Percentiles rank a stretch among this genome's conserved stretches.
Conservation (phyloP, 768 basidiomycete species). For the Pisolithus tinctorius region DNA sequence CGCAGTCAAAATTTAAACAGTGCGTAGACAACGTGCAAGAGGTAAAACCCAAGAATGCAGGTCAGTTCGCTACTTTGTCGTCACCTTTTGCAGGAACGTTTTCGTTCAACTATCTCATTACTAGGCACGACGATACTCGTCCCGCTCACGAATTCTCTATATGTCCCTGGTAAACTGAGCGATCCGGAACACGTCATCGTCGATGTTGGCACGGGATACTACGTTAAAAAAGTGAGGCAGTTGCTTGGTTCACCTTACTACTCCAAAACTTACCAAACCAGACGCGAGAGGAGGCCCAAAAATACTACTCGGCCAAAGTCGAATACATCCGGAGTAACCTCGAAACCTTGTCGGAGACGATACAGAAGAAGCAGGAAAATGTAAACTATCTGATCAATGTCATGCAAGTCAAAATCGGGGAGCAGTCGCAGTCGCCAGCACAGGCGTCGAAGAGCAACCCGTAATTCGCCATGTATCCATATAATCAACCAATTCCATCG, state of each 20-base stretch:
- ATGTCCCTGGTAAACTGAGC: constrained; percentile 85
- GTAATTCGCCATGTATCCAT: constrained; percentile 6
- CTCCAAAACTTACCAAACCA: constrained; percentile 26
- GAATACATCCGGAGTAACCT: constrained; percentile 79
- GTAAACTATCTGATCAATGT: constrained; percentile 66
- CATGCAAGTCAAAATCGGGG: constrained; percentile 57
- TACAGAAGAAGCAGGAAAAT: constrained; percentile 88
- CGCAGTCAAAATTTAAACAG: constrained; percentile 85
- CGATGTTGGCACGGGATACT: constrained; percentile 96
- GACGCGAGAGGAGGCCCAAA: constrained; percentile 74
- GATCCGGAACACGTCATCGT: constrained; percentile 86
- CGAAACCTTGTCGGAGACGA: constrained; percentile 81
- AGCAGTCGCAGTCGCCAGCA: constrained; percentile 9
- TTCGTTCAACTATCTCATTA: background rate
- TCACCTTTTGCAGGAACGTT: background rate
- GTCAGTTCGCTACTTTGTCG: constrained; percentile 24
- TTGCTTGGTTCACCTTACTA: constrained; percentile 6
- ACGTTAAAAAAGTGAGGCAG: constrained; percentile 74
- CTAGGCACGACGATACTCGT: constrained; percentile 85
- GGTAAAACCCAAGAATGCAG: constrained; percentile 62
- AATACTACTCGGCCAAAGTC: constrained; percentile 77
- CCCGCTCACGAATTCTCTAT: constrained; percentile 90
- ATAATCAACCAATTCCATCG: background rate
- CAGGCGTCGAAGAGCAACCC: constrained; percentile 14
- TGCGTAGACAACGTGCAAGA: constrained; percentile 79